Evolutionary conservation across 176 grass and related monocot species (phyloP), one percentile per base, ranked within the genome.

Genomic region (Oryza punctata): DNA sequence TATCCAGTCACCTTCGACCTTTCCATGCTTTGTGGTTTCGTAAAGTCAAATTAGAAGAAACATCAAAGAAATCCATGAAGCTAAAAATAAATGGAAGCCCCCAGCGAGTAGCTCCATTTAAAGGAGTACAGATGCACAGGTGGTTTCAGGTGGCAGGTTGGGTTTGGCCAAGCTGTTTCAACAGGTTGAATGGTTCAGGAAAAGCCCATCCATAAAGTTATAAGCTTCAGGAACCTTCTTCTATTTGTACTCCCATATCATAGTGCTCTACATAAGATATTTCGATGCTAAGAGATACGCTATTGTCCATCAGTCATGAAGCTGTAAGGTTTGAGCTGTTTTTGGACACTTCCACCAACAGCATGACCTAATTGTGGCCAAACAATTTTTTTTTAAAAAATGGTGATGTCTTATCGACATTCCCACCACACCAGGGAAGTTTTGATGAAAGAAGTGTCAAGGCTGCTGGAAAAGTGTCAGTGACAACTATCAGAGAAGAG

Each of bases 161-260:
- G 11, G 70, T 70, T 68, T 29, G 43, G 75, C 15, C 40, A 75
- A 63, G 57, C 67, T 37, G 35, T 37, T 37, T 37, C 6, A 44
- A 71, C 33, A 1, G 64, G 49, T 25, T 72, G 52, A 72, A 14
- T 49, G 29, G 43, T 29, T 35, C 14, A 33, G 25, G 21, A 35
- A 63, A 47, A 78, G 5, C 38, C 38, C 75, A 71, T 33, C 45
- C 18, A 43, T 44, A 12, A 80, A 75, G 46, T 23, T 69, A 78
- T 9, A 64, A 64, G 60, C 23, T 65, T 78, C 8, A 40, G 45
- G 27, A 65, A 15, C 37, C 69, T 15, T 63, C 16, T 69, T 74
- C 33, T 63, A 41, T 52, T 23, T 47, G 45, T 47, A 15, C 15
- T 47, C 13, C 37, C 38, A 38, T 70, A 38, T 38, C 37, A 72